phyloP scores from a whole-genome alignment of 305 asterid species.

The Caryopteris hybrid region DNA sequence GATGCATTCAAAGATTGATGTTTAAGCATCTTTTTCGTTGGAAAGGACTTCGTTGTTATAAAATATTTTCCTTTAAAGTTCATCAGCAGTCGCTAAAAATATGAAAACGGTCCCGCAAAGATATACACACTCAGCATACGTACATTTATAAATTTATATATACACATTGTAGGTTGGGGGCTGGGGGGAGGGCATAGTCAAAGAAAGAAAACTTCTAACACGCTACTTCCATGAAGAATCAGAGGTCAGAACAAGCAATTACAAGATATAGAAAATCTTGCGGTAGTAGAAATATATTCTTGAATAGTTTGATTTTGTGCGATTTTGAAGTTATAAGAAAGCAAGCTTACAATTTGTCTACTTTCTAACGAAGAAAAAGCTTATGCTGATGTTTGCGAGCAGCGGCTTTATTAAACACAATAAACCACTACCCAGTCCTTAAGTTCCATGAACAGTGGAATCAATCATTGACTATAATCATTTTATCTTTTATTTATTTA shows the following conservation, averaged over 20 bases:
- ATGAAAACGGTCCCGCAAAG: background rate
- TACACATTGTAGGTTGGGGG: too few relatives aligned
- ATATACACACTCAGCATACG: too few relatives aligned
- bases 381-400: too few relatives aligned
- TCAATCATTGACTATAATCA: too few relatives aligned
- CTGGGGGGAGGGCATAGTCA: background rate
- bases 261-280: background rate
- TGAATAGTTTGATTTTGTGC: background rate
- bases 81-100: background rate
- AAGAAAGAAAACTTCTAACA: constrained; percentile 10
- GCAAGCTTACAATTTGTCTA: background rate
- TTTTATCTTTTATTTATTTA: too few relatives aligned
- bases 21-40: constrained; percentile 2
- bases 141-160: too few relatives aligned
- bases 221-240: constrained; percentile 12
- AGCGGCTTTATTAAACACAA: too few relatives aligned
- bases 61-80: background rate
- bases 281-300: background rate
- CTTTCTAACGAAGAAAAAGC: too few relatives aligned
- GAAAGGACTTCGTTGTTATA: background rate
- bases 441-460: too few relatives aligned
- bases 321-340: background rate
- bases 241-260: background rate
- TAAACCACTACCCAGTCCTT: too few relatives aligned
- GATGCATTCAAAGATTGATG: constrained; percentile 28